Percentiles rank a stretch among this genome's conserved stretches.
These are phyloP conservation scores for Colletotrichum sp. DNA, from an alignment of 2,329 filamentous ascomycete genomes.

Conservation along the genomic window DNA sequence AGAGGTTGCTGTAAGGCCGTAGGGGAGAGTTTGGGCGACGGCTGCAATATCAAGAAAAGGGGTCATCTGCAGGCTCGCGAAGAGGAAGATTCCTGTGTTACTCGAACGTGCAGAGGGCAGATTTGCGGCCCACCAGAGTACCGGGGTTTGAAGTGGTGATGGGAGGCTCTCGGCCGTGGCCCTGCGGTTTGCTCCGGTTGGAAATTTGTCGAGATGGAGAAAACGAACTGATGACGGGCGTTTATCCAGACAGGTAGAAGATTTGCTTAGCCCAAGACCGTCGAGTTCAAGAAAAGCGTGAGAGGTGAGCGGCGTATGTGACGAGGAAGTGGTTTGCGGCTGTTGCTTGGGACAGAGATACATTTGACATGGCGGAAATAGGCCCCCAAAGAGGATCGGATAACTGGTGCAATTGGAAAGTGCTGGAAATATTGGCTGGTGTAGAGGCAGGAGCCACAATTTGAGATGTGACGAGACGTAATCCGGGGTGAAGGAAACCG, in stretches of 20 bases:
- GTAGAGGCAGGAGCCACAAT: background rate
- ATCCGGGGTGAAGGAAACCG: background rate
- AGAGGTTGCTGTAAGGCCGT: background rate
- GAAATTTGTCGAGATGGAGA: background rate
- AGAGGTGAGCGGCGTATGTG: background rate
- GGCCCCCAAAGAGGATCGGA: background rate
- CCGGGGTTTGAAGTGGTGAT: background rate
- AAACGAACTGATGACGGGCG: background rate
- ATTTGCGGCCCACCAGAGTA: background rate
- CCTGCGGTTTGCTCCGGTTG: background rate
- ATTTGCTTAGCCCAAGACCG: background rate
- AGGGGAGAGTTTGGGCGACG: background rate
- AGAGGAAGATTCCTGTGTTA: background rate
- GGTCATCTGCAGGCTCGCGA: conserved; percentile 5
- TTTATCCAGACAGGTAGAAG: background rate
- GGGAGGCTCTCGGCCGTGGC: background rate
- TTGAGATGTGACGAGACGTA: background rate
- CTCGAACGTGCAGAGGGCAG: conserved; percentile 6
- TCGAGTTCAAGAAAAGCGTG: background rate
- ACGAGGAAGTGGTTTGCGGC: background rate
- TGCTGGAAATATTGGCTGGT: background rate
- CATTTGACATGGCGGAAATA: background rate
- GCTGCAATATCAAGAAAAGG: background rate
- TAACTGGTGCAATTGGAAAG: background rate
- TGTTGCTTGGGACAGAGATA: background rate